Percentiles rank a stretch among this genome's conserved stretches.
These are phyloP conservation scores for Rostrohypoxylon terebratum DNA, from an alignment of 495 filamentous ascomycete species.

Conservation along the genomic window DNA sequence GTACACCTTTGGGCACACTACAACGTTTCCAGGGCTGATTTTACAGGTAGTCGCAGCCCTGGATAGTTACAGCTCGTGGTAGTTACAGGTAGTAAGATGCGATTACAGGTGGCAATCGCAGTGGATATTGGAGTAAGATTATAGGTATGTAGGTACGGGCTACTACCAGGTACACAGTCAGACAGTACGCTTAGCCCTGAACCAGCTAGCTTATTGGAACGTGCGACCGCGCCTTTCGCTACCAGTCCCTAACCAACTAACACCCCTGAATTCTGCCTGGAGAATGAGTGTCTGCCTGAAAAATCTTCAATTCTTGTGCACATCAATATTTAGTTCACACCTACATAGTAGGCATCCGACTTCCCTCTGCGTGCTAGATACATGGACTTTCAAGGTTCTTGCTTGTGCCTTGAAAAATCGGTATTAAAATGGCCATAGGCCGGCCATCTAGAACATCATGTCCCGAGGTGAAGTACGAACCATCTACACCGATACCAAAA, in stretches of 20 bases:
- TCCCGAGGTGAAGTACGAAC: background rate
- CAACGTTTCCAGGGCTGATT: too few relatives aligned
- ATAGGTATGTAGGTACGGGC: too few relatives aligned
- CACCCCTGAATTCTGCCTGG: background rate
- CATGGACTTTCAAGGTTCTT: background rate
- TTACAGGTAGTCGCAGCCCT: too few relatives aligned
- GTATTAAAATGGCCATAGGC: background rate
- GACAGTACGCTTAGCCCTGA: too few relatives aligned
- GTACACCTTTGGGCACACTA: too few relatives aligned
- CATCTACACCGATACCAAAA: background rate
- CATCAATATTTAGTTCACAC: slow-evolving; percentile 8
- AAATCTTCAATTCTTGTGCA: background rate
- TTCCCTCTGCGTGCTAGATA: background rate
- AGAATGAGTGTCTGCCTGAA: background rate
- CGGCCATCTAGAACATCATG: background rate
- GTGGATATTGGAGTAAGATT: background rate
- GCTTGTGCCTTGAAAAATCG: background rate
- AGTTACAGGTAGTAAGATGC: background rate
- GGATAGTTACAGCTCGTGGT: too few relatives aligned
- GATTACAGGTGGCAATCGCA: background rate
- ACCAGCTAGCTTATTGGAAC: background rate
- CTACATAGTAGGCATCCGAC: too few relatives aligned
- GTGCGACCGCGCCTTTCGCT: background rate
- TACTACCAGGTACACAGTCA: too few relatives aligned
- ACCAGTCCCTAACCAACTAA: too few relatives aligned